Percentiles rank a stretch among this genome's conserved stretches.
These are phyloP conservation scores for Maudiozyma humilis DNA, from an alignment of 1,139 yeast species.

Conservation along the genomic window DNA sequence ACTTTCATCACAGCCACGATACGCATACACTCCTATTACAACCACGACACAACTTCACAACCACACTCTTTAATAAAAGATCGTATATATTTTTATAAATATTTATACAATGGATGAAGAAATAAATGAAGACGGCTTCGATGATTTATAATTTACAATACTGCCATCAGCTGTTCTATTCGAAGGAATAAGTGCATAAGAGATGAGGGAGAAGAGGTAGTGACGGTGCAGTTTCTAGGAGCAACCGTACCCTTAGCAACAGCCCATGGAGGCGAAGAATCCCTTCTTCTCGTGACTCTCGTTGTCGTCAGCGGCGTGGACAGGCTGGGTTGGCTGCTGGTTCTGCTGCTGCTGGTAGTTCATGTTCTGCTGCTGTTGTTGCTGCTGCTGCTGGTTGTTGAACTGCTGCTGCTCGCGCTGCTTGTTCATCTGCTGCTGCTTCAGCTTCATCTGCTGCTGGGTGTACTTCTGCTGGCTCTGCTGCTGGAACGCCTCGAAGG, in stretches of 20 bases:
- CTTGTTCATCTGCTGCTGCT: constrained; percentile 30
- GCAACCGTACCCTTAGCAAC: constrained; percentile 28
- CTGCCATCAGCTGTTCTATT: too few species aligned
- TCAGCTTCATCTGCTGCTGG: constrained; percentile 24
- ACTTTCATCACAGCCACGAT: too few species aligned
- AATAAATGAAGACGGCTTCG: not conserved
- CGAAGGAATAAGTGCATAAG: too few species aligned
- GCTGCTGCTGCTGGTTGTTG: constrained; percentile 15
- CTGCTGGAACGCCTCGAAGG: constrained; percentile 33
- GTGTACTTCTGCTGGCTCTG: constrained; percentile 31
- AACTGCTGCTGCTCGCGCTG: constrained; percentile 23
- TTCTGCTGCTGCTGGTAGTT: constrained; percentile 6
- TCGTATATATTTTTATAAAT: too few species aligned
- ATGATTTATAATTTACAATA: constrained; percentile 2
- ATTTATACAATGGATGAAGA: not conserved
- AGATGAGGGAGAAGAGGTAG: too few species aligned
- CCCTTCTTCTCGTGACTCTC: constrained; percentile 29
- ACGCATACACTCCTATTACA: too few species aligned
- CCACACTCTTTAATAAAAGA: too few species aligned
- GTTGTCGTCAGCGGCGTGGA: constrained; percentile 5
- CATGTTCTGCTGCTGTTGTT: constrained; percentile 9
- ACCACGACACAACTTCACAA: too few species aligned
- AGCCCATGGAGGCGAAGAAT: constrained; percentile 34
- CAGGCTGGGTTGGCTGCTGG: constrained; percentile 15
- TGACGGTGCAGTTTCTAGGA: too few species aligned